Evolutionary conservation across 305 asterid genomes (phyloP), one percentile per base, ranked within the genome.

Genomic region (Striga hermonthica): DNA sequence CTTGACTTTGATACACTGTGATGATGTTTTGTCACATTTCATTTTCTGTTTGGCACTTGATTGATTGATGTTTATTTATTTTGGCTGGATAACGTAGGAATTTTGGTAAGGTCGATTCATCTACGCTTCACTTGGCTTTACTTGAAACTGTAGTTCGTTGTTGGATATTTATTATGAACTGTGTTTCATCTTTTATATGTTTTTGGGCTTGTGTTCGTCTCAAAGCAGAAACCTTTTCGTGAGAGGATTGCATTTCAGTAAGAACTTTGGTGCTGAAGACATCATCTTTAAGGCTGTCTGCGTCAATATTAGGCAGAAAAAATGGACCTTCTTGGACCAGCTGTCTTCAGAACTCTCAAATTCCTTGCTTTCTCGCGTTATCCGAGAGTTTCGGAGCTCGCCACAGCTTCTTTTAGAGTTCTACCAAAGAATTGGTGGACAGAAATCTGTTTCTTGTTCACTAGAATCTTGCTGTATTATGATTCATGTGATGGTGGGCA

Each of bases 241-340:
- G 60, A 76, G 89, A 69, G 75, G 80, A 52, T 70, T 88, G 72
- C 95, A 81, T 75, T 62, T 79, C 67, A 81, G 77, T 22, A 69
- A 76, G 77, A 80, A 74, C 15, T 78, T 84, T 59, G 65, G 70
- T 53, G 62, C 86, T 9, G 86, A 89, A 78, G 90, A 83, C 68
- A 79, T 86, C 43, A 47, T 84, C 58, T 79, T 81, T 28, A 79
- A 66, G 66, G 79, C 95, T 62, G 54, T 83, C 38, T 85, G 95
- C 74, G 81, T 82, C 72, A 84, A 86, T 65, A 57, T 84, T 53
- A 78, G 79, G 76, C 89, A 82, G 72, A 85, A 79, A 59, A 89
- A 76, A 83, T 89, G 95, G 97, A 84, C 76, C 11, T 75, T 79
- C 55, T 62, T 89, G 81, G 80, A 78, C 72, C 83, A 81, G 28